Evolutionary conservation across 345 rosid genomes (phyloP).

Genomic region (Ceriops decandra): DNA sequence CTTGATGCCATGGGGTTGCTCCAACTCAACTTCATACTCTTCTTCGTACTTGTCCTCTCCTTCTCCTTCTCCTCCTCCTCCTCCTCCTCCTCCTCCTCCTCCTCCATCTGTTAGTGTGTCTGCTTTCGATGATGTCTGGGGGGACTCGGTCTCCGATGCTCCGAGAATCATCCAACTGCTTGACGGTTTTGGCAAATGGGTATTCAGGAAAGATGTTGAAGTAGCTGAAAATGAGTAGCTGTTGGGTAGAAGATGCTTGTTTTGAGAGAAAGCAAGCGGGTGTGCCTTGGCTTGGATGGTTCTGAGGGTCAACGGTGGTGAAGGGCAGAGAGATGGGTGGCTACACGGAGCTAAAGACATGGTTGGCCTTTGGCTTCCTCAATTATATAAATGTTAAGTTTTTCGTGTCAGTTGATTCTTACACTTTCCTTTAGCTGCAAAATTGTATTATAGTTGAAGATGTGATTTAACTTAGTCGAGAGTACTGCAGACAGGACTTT

Average conservation of each 20-base stretch:
- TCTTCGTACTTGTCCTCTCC: slow-evolving; percentile 52
- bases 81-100: slow-evolving; percentile 36
- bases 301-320: slow-evolving; percentile 46
- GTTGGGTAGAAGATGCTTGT: slow-evolving; percentile 23
- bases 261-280: slow-evolving; percentile 29
- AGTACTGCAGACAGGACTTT: slow-evolving; percentile 40
- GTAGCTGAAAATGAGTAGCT: slow-evolving; percentile 22
- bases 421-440: background rate
- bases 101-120: slow-evolving; percentile 20
- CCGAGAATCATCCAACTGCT: slow-evolving; percentile 26
- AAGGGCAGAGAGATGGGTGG: slow-evolving; percentile 52
- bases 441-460: background rate
- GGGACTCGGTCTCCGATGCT: slow-evolving; percentile 56
- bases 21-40: slow-evolving; percentile 81
- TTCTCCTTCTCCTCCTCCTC: slow-evolving; percentile 28
- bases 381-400: background rate
- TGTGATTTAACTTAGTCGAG: background rate
- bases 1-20: slow-evolving; percentile 76
- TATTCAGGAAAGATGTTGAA: slow-evolving; percentile 28
- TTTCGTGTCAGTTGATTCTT: background rate
- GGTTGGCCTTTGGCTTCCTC: slow-evolving; percentile 6
- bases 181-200: slow-evolving; percentile 40
- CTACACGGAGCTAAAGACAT: slow-evolving; percentile 61
- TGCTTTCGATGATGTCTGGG: slow-evolving; percentile 41
- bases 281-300: slow-evolving; percentile 34